Evolutionary conservation across 2,329 filamentous ascomycete species (phyloP).

Genomic region (Calonectria pauciramosa): DNA sequence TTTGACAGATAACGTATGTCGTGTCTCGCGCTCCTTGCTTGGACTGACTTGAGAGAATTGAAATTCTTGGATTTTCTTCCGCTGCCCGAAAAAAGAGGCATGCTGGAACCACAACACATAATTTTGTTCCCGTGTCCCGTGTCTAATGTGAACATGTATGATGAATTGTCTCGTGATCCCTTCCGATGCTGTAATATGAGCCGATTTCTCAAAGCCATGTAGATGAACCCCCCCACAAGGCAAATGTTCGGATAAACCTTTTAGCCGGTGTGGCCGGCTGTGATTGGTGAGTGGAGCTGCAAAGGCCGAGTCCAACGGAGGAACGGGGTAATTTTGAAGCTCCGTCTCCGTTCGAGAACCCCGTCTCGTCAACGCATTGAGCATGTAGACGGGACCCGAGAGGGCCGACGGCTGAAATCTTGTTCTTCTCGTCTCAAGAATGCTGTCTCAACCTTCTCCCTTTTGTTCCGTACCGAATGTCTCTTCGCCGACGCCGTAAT

Average conservation of each 20-base stretch:
- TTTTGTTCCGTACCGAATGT: conserved; percentile 36
- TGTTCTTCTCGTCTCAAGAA: conserved; percentile 30
- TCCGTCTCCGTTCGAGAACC: conserved; percentile 44
- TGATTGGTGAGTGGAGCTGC: neutral
- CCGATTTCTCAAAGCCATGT: neutral
- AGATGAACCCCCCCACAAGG: neutral
- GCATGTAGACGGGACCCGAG: conserved; percentile 34
- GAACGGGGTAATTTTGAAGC: conserved; percentile 44
- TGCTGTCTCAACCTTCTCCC: conserved; percentile 16
- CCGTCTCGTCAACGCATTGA: conserved; percentile 22
- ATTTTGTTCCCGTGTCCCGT: conserved; percentile 12
- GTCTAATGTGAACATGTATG: neutral
- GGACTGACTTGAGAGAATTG: conserved; percentile 39
- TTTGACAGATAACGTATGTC: conserved; percentile 9
- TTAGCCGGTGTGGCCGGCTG: neutral
- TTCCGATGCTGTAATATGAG: neutral
- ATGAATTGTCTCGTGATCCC: neutral
- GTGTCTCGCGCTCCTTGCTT: conserved; percentile 22
- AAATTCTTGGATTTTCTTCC: conserved; percentile 29
- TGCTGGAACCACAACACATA: conserved; percentile 17
- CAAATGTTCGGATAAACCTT: neutral
- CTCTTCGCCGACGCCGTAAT: conserved; percentile 36
- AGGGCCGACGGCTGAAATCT: conserved; percentile 28
- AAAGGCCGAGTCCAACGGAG: conserved; percentile 40
- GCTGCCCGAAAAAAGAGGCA: conserved; percentile 22